Evolutionary conservation across 75 land plant species (phyloP), one percentile per base, ranked within the genome.

Genomic region (Cunninghamia lanceolata): DNA sequence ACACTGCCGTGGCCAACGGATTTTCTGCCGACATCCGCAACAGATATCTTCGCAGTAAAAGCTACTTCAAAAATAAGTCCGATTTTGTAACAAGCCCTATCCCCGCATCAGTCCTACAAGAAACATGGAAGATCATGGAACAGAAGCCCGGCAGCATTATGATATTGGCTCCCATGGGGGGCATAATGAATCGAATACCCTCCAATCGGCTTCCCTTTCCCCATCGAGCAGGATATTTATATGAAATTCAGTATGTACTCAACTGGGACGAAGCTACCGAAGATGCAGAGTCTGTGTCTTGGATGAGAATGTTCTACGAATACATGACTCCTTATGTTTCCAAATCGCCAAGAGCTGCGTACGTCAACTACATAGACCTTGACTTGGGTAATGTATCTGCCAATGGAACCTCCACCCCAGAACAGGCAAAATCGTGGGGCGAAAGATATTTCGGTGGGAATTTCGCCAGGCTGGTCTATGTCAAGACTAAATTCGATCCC

Each of bases 41-140:
- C 81, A 70, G 87, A 43, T 74, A 5, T 36, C 7, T 75, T 17
- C 32, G 30, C 28, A 52, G 9, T 1, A 87, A 87, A 50, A 42
- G 4, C 52, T 85, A 40, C 82, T 87, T 87, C 87, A 89, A 89
- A 39, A 86, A 70, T 3, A 89, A 89, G 73, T 87, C 88, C 3
- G 88, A 89, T 85, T 89, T 84, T 77, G 90, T 82, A 1, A 28
- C 45, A 15, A 45, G 32, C 2, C 86, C 76, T 5, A 89, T 89
- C 43, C 8, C 90, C 3, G 4, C 35, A 9, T 25, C 32, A 1
- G 88, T 35, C 3, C 54, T 82, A 8, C 10, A 19, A 10, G 47
- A 3, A 25, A 40, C 84, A 8, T 17, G 71, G 17, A 21, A 56
- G 25, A 56, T 70, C 30, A 8, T 70, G 13, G 34, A 30, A 9